phyloP scores from a whole-genome alignment of 1,284 basidiomycete species.

The Phylloporus gajari region DNA sequence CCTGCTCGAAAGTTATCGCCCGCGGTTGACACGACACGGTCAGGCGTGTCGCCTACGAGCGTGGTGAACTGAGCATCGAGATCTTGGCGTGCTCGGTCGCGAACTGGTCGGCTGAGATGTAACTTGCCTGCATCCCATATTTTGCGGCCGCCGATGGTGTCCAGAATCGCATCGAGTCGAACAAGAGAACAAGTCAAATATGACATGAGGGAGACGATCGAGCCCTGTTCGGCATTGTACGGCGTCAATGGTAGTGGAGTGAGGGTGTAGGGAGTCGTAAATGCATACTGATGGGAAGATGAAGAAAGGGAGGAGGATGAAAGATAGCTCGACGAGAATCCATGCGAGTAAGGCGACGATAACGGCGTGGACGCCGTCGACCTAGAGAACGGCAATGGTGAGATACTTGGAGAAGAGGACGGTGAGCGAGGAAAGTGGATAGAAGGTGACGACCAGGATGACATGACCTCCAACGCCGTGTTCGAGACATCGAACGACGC shows the following conservation, averaged over 20 bases:
- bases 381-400: conserved; percentile 46
- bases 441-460: conserved; percentile 41
- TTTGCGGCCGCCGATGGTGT: conserved; percentile 80
- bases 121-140: conserved; percentile 78
- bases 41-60: conserved; percentile 73
- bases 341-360: conserved; percentile 43
- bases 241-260: conserved; percentile 38
- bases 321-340: conserved; percentile 36
- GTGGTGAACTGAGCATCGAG: conserved; percentile 74
- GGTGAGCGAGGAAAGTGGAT: conserved; percentile 37
- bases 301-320: conserved; percentile 41
- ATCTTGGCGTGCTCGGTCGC: conserved; percentile 38
- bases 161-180: conserved; percentile 79
- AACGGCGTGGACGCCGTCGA: conserved; percentile 46
- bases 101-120: conserved; percentile 59
- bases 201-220: conserved; percentile 63
- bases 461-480: conserved; percentile 27
- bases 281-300: conserved; percentile 38
- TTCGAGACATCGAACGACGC: conserved; percentile 44
- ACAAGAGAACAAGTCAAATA: conserved; percentile 60
- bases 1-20: conserved; percentile 78
- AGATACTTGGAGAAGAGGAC: conserved; percentile 44
- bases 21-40: conserved; percentile 70
- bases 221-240: conserved; percentile 41
- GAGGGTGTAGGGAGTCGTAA: conserved; percentile 44